Conservation (phyloP, 2,329 filamentous ascomycete species). For the Arthrobotrys musiformis region DNA sequence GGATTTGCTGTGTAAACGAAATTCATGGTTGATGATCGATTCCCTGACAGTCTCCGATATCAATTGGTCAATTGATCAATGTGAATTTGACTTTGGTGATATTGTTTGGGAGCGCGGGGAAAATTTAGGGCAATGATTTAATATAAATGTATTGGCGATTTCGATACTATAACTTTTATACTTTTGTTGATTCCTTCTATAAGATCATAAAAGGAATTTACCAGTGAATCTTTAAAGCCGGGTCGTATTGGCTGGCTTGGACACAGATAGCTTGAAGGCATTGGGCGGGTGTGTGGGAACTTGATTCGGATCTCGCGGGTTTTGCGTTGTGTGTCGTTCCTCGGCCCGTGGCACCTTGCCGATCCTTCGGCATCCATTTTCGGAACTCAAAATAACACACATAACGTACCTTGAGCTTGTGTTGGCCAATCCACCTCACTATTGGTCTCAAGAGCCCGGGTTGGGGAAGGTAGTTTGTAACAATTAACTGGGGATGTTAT, state of each 20-base stretch:
- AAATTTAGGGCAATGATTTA: too few relatives aligned
- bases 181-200: background rate
- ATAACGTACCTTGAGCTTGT: slow-evolving; percentile 12
- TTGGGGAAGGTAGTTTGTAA: too few relatives aligned
- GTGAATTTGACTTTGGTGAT: too few relatives aligned
- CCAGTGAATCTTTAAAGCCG: background rate
- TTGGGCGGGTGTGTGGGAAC: background rate
- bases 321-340: slow-evolving; percentile 45
- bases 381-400: slow-evolving; percentile 41
- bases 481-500: too few relatives aligned
- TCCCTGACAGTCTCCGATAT: too few relatives aligned
- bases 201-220: background rate
- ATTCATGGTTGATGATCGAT: slow-evolving; percentile 17
- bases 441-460: too few relatives aligned
- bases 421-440: too few relatives aligned
- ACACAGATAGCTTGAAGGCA: background rate
- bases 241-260: background rate
- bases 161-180: background rate
- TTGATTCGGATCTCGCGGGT: background rate
- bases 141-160: too few relatives aligned
- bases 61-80: background rate
- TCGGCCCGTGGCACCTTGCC: slow-evolving; percentile 34
- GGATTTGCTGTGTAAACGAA: slow-evolving; percentile 70
- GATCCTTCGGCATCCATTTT: slow-evolving; percentile 38
- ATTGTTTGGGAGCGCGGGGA: too few relatives aligned